Evolutionary conservation across 495 filamentous ascomycete species (phyloP).

Genomic region (Talaromyces trachyspermus): DNA sequence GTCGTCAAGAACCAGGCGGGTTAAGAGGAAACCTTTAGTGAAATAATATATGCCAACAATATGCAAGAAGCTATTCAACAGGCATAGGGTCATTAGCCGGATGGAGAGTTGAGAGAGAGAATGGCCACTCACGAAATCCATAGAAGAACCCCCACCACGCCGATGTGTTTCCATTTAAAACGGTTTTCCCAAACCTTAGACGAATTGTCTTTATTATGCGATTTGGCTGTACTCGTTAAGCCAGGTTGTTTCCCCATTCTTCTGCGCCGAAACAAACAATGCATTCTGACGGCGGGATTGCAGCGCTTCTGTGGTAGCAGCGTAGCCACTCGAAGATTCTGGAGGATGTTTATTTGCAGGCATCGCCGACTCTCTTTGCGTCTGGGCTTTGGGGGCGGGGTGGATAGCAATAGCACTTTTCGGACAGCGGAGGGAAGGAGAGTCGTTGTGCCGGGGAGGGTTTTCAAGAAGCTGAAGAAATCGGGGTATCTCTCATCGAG

Average conservation of each 20-base stretch:
- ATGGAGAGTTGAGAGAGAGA: neutral
- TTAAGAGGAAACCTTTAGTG: slow-evolving; percentile 93
- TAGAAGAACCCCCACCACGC: slow-evolving; percentile 31
- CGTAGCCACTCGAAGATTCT: no score
- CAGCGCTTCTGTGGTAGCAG: no score
- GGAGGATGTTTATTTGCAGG: no score
- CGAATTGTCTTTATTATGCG: neutral
- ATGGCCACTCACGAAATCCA: slow-evolving; percentile 36
- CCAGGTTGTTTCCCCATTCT: neutral
- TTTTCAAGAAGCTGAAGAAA: no score
- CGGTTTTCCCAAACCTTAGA: slow-evolving; percentile 22
- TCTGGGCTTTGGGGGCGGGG: no score
- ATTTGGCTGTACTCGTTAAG: neutral
- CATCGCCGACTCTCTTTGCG: no score
- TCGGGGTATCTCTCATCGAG: no score
- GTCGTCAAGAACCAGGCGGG: slow-evolving; percentile 79
- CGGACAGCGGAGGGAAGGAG: no score
- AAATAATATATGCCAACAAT: slow-evolving; percentile 81
- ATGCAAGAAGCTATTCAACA: slow-evolving; percentile 54
- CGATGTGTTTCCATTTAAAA: slow-evolving; percentile 35
- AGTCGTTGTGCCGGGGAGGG: no score
- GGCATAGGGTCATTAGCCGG: neutral
- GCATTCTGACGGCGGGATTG: no score
- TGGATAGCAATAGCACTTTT: no score
- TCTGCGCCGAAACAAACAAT: no score